Evolutionary conservation across 1,139 yeast species (phyloP).

Genomic region (Blastobotrys arbuscula): DNA sequence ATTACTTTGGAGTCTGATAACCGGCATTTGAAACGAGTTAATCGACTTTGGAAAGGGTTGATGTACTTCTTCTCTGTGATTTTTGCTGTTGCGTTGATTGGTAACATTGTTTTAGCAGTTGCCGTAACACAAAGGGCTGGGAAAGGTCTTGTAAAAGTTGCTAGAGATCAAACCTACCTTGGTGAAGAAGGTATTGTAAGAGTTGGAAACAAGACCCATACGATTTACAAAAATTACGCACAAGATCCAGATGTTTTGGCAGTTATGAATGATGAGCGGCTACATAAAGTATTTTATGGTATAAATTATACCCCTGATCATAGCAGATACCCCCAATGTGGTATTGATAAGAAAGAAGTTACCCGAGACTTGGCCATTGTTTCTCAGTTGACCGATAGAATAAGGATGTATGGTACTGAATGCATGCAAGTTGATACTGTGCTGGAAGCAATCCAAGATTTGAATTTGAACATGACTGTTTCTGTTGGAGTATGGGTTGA

Average conservation of each 20-base stretch:
- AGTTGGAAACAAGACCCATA: too few species aligned
- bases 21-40: too few species aligned
- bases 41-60: too few species aligned
- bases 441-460: slow-evolving; percentile 47
- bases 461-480: slow-evolving; percentile 50
- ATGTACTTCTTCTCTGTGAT: too few species aligned
- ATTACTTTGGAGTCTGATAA: too few species aligned
- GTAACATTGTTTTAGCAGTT: background rate
- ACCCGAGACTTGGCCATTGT: slow-evolving; percentile 50
- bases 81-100: background rate
- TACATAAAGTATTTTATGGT: slow-evolving; percentile 47
- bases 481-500: slow-evolving; percentile 66
- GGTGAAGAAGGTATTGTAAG: too few species aligned
- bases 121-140: background rate
- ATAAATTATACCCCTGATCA: slow-evolving; percentile 55
- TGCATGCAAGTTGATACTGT: slow-evolving; percentile 53
- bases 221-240: background rate
- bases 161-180: too few species aligned
- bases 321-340: slow-evolving; percentile 42
- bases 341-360: slow-evolving; percentile 44
- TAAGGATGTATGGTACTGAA: slow-evolving; percentile 59
- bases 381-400: slow-evolving; percentile 52
- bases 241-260: slow-evolving; percentile 8
- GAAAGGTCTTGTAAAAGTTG: too few species aligned
- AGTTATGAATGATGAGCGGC: slow-evolving; percentile 13